Conservation (phyloP, 352 stramenopile genomes). For the Globisporangium megalacanthum region DNA sequence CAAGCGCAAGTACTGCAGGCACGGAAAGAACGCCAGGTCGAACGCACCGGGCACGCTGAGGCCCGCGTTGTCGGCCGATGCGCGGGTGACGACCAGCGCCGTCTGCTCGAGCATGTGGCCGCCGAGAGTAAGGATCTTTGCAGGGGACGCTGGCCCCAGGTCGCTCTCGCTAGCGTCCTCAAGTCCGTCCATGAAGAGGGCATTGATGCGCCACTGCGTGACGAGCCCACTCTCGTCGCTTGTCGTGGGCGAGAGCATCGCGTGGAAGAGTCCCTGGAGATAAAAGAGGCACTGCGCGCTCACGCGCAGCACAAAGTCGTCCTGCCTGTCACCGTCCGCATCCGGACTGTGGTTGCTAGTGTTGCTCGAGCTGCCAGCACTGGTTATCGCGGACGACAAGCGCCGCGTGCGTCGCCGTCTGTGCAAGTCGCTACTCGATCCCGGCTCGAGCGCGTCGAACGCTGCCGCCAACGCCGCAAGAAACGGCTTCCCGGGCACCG, state of each 20-base stretch:
- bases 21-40: conserved; percentile 19
- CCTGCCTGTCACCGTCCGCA: background rate
- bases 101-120: conserved; percentile 15
- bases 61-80: conserved; percentile 1
- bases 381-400: background rate
- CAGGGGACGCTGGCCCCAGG: conserved; percentile 10
- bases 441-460: conserved; percentile 6
- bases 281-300: conserved; percentile 18
- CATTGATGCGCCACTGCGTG: conserved; percentile 16
- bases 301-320: conserved; percentile 10
- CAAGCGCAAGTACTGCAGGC: conserved; percentile 13
- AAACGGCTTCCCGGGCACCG: conserved; percentile 13
- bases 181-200: conserved; percentile 5
- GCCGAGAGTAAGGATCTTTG: conserved; percentile 13
- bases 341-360: background rate
- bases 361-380: background rate
- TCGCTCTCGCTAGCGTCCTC: conserved; percentile 3
- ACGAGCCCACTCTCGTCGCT: conserved; percentile 10
- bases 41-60: conserved; percentile 7
- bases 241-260: conserved; percentile 12
- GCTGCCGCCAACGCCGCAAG: conserved; percentile 8
- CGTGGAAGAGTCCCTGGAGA: conserved; percentile 15
- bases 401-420: background rate
- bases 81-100: conserved; percentile 6
- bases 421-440: background rate